Base-by-base conservation (phyloP, 768 basidiomycete genomes). In the Hirschioporus abietinus region DNA sequence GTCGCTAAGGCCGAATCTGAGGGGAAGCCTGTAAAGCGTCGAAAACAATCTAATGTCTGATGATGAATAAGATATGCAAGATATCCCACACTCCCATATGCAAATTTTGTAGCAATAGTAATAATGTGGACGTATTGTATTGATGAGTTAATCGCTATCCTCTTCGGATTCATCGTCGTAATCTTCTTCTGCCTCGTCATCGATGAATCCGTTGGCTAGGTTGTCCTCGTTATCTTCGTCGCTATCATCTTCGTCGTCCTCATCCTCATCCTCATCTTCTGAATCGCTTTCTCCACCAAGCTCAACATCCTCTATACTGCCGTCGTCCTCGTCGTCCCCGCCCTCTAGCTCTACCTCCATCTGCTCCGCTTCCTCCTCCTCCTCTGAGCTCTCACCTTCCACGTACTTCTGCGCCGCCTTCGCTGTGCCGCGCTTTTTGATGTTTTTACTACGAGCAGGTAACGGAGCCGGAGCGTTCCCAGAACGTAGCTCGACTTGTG, bases 401-500 rank as follows among this genome's bases (percentile, higher is more conserved):
- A 90, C 86, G 71, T 92, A 93, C 67, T 81, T 78, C 67, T 75
- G 77, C 63, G 83, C 76, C 72, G 78, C 68, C 35, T 70, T 69
- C 8, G 81, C 81, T 64, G 75, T 73, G 75, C 58, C 76, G 73
- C 72, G 78, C 74, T 68, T 75, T 68, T 75, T 68, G 68, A 80
- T 80, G 34, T 76, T 76, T 65, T 78, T 78, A 61, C 77, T 68
- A 60, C 69, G 81, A 18, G 81, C 77, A 18, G 80, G 76, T 60
- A 88, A 74, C 5, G 84, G 81, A 1, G 86, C 82, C 24, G 89
- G 90, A 12, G 86, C 85, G 17, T 82, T 79, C n/a, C 91, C 87
- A 30, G 91, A 86, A 24, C 96, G 87, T 79, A 95, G 84, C 74
- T 96, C 92, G 65, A 98, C 91, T 74, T 99, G 97, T 0, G 94